Evolutionary conservation across 176 grass and related monocot genomes (phyloP).

Genomic region (Alopecurus myosuroides): DNA sequence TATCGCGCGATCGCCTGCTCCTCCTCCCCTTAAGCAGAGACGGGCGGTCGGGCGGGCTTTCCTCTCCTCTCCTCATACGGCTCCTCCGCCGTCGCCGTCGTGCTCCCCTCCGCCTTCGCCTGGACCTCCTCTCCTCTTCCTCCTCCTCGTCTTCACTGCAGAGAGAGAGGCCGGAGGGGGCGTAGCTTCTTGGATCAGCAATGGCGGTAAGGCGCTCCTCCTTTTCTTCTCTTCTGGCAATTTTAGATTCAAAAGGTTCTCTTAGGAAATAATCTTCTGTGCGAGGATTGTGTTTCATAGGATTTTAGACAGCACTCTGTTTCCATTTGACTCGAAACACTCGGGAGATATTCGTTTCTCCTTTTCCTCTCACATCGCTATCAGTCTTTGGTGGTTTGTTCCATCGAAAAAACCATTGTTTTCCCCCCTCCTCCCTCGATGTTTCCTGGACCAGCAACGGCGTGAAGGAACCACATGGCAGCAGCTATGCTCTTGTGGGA

Average conservation of each 20-base stretch:
- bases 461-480: not conserved
- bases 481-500: not conserved
- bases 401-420: not conserved
- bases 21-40: too few relatives aligned
- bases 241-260: not conserved
- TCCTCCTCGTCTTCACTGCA: not conserved
- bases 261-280: not conserved
- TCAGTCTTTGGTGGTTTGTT: not conserved
- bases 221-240: not conserved
- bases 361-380: not conserved
- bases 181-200: not conserved
- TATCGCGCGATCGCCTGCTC: not conserved
- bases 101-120: not conserved
- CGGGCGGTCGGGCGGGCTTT: too few relatives aligned
- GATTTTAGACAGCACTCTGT: not conserved
- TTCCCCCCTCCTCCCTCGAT: too few relatives aligned
- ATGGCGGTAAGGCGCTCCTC: constrained; percentile 21
- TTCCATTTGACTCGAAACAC: not conserved
- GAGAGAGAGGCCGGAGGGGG: not conserved
- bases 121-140: not conserved
- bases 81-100: not conserved
- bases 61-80: too few relatives aligned
- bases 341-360: not conserved
- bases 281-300: not conserved
- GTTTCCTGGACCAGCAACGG: not conserved